These are phyloP conservation scores for Sicyos baderoa DNA, from an alignment of 306 rosid species.

Conservation along the genomic window DNA sequence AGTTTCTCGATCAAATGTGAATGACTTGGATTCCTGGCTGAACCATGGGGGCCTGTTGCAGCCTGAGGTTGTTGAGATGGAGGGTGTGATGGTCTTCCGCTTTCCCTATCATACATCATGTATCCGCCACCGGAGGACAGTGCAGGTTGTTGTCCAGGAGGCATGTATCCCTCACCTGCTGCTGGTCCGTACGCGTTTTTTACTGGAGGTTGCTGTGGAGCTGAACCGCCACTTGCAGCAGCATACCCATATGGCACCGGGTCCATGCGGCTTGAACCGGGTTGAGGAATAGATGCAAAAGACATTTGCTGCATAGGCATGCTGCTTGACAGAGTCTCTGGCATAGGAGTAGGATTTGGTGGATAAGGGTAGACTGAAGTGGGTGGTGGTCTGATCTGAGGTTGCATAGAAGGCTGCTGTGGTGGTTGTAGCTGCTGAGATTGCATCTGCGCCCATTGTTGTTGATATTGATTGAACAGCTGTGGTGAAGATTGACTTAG, in stretches of 20 bases:
- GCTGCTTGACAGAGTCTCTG: conserved; percentile 16
- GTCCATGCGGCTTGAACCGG: conserved; percentile 54
- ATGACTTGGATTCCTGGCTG: conserved; percentile 52
- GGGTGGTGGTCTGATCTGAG: conserved; percentile 22
- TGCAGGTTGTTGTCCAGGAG: conserved; percentile 32
- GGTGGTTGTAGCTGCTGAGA: conserved; percentile 17
- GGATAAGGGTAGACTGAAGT: conserved; percentile 15
- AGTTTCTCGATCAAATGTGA: conserved; percentile 73
- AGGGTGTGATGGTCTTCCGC: conserved; percentile 50
- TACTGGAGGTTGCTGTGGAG: conserved; percentile 71
- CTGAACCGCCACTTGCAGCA: conserved; percentile 55
- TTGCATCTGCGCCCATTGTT: conserved; percentile 16
- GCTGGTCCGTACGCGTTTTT: conserved; percentile 49
- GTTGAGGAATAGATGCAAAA: conserved; percentile 58
- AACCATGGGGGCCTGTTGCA: conserved; percentile 31
- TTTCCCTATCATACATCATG: conserved; percentile 77
- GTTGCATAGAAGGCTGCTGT: conserved; percentile 16
- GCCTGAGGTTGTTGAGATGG: conserved; percentile 46
- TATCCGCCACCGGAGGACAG: conserved; percentile 62
- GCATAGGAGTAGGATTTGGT: conserved; percentile 14
- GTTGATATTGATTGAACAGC: conserved; percentile 18
- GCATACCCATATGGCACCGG: conserved; percentile 62
- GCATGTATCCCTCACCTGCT: conserved; percentile 52
- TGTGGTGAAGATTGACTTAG: conserved; percentile 19
- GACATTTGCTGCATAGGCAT: conserved; percentile 88